Conservation (phyloP, 345 rosid species). For the Theobroma cacao region DNA sequence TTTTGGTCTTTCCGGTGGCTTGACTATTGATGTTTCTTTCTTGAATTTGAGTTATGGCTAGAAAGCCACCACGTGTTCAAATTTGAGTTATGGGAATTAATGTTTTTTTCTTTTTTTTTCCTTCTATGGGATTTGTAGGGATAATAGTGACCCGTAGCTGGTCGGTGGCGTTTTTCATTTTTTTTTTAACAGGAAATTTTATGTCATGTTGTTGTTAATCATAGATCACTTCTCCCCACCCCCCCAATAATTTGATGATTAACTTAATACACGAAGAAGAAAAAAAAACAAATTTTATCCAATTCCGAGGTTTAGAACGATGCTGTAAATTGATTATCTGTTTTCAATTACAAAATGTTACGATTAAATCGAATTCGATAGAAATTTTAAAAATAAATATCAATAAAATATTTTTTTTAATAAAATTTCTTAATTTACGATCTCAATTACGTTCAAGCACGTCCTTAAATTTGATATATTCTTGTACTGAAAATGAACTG, state of each 20-base stretch:
- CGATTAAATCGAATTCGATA: too few species aligned
- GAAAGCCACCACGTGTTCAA: constrained; percentile 22
- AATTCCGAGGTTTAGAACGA: not conserved
- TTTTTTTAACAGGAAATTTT: not conserved
- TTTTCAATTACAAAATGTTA: too few species aligned
- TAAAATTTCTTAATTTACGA: too few species aligned
- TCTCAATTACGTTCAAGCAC: too few species aligned
- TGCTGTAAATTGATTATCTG: too few species aligned
- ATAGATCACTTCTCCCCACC: too few species aligned
- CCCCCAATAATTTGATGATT: too few species aligned
- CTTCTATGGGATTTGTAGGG: not conserved
- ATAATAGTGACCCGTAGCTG: constrained; percentile 13
- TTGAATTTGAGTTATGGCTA: constrained; percentile 15
- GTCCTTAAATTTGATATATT: too few species aligned
- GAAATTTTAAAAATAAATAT: too few species aligned
- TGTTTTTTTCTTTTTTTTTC: not conserved
- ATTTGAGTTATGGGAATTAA: not conserved
- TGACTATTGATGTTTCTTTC: not conserved
- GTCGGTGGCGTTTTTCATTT: constrained; percentile 26
- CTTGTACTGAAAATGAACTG: too few species aligned
- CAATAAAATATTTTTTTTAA: too few species aligned
- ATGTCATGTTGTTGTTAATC: not conserved
- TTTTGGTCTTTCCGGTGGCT: not conserved
- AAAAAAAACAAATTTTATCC: not conserved
- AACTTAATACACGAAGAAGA: not conserved